Percentiles rank a stretch among this genome's conserved stretches.
Conservation (phyloP, 768 basidiomycete genomes). For the Panaeolus papilionaceus region DNA sequence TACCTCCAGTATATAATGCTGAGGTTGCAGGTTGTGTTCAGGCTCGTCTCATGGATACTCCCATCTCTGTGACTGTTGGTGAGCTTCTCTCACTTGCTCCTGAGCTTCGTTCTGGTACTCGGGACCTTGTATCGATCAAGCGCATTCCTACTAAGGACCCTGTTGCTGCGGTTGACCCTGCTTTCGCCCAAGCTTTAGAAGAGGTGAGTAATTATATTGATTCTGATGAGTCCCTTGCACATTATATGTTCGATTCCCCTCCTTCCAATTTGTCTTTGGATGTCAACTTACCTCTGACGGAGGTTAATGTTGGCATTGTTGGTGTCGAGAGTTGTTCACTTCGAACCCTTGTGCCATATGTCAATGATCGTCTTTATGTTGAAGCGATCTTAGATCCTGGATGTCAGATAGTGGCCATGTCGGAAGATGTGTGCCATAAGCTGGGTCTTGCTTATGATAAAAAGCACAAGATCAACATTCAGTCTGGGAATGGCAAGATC, state of each 20-base stretch:
- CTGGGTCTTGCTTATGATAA: constrained; percentile 17
- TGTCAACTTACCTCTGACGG: no score
- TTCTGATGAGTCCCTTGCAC: no score
- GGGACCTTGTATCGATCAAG: background rate
- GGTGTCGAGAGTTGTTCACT: no score
- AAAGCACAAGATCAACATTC: no score
- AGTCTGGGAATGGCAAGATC: no score
- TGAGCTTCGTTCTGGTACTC: background rate
- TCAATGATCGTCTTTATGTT: constrained; percentile 23
- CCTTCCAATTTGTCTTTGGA: no score
- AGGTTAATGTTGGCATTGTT: no score
- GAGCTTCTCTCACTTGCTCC: background rate
- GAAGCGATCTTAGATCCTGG: constrained; percentile 32
- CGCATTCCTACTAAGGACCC: background rate
- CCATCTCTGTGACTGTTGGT: background rate
- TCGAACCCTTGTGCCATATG: constrained; percentile 2
- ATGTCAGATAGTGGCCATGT: constrained; percentile 35
- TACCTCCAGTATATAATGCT: background rate
- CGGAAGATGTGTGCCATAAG: constrained; percentile 25
- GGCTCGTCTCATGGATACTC: background rate
- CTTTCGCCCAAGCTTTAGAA: no score
- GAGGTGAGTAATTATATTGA: no score
- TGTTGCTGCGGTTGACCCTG: background rate
- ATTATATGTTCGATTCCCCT: no score
- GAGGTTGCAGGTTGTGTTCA: background rate